These are phyloP conservation scores for Beauveria brongniartii DNA, from an alignment of 2,329 filamentous ascomycete species.

Conservation along the genomic window DNA sequence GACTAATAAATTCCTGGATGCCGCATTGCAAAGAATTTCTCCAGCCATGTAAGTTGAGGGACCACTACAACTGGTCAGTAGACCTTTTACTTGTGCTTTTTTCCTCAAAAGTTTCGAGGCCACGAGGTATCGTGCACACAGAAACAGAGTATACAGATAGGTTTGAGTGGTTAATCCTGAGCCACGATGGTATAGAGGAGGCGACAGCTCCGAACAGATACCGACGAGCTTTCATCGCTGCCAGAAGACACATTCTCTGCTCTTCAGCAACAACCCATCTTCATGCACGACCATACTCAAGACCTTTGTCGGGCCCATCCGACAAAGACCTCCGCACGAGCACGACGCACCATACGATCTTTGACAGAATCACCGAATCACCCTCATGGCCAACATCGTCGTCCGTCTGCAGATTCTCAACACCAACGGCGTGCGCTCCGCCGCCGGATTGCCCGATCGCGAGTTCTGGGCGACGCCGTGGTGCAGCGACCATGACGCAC, in stretches of 20 bases:
- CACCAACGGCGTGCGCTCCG: slow-evolving; percentile 11
- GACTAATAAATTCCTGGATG: background rate
- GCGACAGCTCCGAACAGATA: background rate
- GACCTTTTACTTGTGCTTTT: too few relatives aligned
- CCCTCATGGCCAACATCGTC: slow-evolving; percentile 26
- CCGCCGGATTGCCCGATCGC: slow-evolving; percentile 18
- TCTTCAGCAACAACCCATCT: background rate
- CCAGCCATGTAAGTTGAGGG: too few relatives aligned
- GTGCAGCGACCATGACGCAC: slow-evolving; percentile 18
- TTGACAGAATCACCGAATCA: slow-evolving; percentile 28
- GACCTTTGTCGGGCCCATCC: slow-evolving; percentile 13
- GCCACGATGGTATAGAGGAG: background rate
- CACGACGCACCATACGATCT: slow-evolving; percentile 27
- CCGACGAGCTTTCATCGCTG: background rate
- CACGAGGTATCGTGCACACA: background rate
- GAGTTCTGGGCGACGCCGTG: slow-evolving; percentile 15
- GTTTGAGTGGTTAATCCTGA: background rate
- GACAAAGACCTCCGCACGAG: slow-evolving; percentile 16
- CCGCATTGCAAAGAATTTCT: background rate
- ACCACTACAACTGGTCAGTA: too few relatives aligned
- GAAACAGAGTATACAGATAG: background rate
- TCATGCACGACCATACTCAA: slow-evolving; percentile 9
- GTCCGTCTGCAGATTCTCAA: slow-evolving; percentile 28
- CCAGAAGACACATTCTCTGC: background rate
- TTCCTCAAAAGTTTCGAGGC: background rate